These are phyloP conservation scores for Litsea cubeba DNA, from an alignment of 164 flowering plant genomes.

Conservation along the genomic window DNA sequence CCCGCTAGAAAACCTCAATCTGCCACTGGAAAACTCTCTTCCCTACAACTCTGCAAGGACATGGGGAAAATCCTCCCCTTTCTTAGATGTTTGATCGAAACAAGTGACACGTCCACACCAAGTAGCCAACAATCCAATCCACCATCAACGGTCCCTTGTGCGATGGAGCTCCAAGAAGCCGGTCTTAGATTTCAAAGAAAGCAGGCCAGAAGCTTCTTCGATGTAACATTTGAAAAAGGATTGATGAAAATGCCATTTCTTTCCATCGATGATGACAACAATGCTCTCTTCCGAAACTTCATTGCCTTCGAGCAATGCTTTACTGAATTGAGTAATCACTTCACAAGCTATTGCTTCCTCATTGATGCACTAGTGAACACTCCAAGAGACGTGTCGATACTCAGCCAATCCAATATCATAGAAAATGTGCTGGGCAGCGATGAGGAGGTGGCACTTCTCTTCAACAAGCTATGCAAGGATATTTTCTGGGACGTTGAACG, in stretches of 20 bases:
- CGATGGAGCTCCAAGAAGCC: conserved; percentile 41
- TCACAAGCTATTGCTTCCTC: conserved; percentile 40
- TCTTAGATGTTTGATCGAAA: no score
- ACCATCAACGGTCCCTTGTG: neutral
- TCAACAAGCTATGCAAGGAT: no score
- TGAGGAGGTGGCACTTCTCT: no score
- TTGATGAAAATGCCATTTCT: conserved; percentile 54
- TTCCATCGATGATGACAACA: conserved; percentile 67
- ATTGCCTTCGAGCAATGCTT: conserved; percentile 85
- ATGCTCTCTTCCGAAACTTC: conserved; percentile 68
- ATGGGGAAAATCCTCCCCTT: no score
- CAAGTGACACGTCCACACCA: no score
- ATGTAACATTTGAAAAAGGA: conserved; percentile 39
- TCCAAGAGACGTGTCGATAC: conserved; percentile 34
- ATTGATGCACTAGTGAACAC: conserved; percentile 52
- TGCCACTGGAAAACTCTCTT: no score
- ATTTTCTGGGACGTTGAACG: no score
- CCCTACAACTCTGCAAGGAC: no score
- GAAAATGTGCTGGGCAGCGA: conserved; percentile 6
- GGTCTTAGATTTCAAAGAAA: conserved; percentile 42
- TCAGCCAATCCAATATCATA: conserved; percentile 33
- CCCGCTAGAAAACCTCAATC: no score
- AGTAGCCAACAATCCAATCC: no score
- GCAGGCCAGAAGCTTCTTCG: conserved; percentile 29
- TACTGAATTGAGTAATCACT: conserved; percentile 52